Evolutionary conservation across 2,329 filamentous ascomycete species (phyloP).

Genomic region (Pseudogymnoascus sp.): DNA sequence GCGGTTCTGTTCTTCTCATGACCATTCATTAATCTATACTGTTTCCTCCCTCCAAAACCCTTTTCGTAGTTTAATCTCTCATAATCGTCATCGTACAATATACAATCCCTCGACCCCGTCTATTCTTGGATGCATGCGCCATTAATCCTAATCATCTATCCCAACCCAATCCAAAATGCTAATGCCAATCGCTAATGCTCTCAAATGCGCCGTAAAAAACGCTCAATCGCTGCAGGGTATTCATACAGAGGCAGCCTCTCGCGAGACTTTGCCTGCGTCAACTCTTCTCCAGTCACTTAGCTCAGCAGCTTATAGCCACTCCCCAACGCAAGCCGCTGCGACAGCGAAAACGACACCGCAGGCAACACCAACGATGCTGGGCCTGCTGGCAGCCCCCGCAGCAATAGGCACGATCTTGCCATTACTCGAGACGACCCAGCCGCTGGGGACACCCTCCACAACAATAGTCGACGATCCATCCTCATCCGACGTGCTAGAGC

Average conservation of each 20-base stretch:
- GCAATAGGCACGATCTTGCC: constrained; percentile 71
- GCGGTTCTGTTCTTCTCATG: neutral
- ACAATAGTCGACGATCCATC: constrained; percentile 32
- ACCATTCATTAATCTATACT: neutral
- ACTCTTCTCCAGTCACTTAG: neutral
- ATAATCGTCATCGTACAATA: neutral
- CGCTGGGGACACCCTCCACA: constrained; percentile 55
- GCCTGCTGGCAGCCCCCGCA: constrained; percentile 59
- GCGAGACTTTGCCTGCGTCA: neutral
- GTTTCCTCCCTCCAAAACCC: neutral
- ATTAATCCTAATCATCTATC: neutral
- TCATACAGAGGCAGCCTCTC: neutral
- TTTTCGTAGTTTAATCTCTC: neutral
- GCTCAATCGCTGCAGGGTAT: neutral
- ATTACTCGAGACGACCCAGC: constrained; percentile 70
- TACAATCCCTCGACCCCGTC: neutral
- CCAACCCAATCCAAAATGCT: neutral
- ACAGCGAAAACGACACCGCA: neutral
- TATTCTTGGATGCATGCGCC: neutral
- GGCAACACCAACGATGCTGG: constrained; percentile 8
- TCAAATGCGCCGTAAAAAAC: neutral
- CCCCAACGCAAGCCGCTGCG: neutral
- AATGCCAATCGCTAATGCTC: constrained; percentile 3
- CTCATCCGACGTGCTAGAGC: constrained; percentile 41
- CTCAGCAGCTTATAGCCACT: neutral